phyloP scores from a whole-genome alignment of 257 asterid genomes.

The Avicennia marina region DNA sequence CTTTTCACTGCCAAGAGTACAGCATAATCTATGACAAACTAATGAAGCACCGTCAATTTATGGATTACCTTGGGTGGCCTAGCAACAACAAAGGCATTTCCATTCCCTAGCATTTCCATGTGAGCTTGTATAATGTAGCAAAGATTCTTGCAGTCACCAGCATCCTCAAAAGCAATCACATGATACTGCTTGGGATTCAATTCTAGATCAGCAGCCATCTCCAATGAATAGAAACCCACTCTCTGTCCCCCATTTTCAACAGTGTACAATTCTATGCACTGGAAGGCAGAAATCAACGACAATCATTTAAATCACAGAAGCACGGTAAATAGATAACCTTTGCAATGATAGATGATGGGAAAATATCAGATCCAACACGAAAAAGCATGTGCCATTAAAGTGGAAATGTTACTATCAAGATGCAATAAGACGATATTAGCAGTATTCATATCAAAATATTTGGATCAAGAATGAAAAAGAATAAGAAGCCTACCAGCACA shows the following conservation, averaged over 20 bases:
- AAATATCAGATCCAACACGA: no score
- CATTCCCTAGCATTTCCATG: slow-evolving; percentile 81
- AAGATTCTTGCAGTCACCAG: slow-evolving; percentile 81
- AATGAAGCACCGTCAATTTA: slow-evolving; percentile 7
- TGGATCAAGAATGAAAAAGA: background rate
- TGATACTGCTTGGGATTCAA: slow-evolving; percentile 87
- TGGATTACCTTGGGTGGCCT: slow-evolving; percentile 84
- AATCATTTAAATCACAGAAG: slow-evolving; percentile 1
- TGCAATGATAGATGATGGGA: background rate
- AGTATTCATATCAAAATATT: background rate
- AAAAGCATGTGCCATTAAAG: no score
- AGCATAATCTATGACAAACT: slow-evolving; percentile 14
- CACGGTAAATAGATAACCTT: background rate
- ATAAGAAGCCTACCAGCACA: slow-evolving; percentile 52
- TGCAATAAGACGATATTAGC: slow-evolving; percentile 1
- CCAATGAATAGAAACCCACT: slow-evolving; percentile 87
- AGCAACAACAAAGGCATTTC: slow-evolving; percentile 81
- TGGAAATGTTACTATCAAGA: no score
- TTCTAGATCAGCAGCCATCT: slow-evolving; percentile 95
- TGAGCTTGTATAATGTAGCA: slow-evolving; percentile 84
- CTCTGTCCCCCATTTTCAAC: slow-evolving; percentile 63
- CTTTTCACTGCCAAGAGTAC: background rate
- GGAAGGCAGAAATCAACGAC: slow-evolving; percentile 15
- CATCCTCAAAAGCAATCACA: slow-evolving; percentile 84
- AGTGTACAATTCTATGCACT: slow-evolving; percentile 89